Evolutionary conservation across 768 basidiomycete species (phyloP).

Genomic region (Lactifluus pinguis): DNA sequence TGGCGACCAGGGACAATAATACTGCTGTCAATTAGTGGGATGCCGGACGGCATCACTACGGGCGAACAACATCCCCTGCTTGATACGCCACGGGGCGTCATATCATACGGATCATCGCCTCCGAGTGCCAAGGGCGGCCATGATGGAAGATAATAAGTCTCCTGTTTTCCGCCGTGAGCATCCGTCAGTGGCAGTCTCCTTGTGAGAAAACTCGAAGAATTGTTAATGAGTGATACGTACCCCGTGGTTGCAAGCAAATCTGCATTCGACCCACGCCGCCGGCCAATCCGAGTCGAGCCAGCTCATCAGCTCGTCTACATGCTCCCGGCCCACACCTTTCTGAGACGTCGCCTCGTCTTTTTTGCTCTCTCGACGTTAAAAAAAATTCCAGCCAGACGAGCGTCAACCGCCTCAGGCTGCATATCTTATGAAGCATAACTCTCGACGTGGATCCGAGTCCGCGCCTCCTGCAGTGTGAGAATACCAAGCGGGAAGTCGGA

Average conservation of each 20-base stretch:
- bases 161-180: neutral
- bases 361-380: constrained; percentile 18
- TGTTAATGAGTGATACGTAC: constrained; percentile 4
- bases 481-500: neutral
- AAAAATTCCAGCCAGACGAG: constrained; percentile 13
- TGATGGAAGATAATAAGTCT: constrained; percentile 15
- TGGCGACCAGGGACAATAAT: no score
- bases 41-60: no score
- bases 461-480: constrained; percentile 10
- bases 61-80: neutral
- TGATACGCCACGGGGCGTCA: constrained; percentile 12
- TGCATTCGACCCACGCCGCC: constrained; percentile 15
- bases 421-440: constrained; percentile 17
- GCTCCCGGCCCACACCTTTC: neutral
- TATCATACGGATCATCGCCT: constrained; percentile 7
- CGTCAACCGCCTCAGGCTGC: constrained; percentile 7
- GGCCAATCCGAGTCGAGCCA: constrained; percentile 22
- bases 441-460: neutral
- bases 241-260: constrained; percentile 7
- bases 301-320: constrained; percentile 14
- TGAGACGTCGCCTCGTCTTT: neutral
- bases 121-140: constrained; percentile 18
- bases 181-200: neutral
- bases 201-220: no score
- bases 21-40: no score